Base-by-base conservation (phyloP, 805 yeast species). In the Candida sakaeoensis region DNA sequence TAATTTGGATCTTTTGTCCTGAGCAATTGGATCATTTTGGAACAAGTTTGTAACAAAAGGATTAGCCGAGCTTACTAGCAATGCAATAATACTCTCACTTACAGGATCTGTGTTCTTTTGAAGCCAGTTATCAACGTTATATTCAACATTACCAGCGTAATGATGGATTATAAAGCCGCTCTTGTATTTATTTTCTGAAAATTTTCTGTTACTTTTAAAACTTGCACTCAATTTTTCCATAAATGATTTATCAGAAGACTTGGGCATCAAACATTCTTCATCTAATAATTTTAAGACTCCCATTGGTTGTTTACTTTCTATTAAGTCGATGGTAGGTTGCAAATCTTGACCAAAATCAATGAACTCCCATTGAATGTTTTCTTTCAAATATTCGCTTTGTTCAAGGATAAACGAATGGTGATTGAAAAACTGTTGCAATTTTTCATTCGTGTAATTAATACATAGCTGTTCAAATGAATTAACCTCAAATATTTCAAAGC, bases 61-160 rank as follows among this genome's bases (percentile, higher is more conserved):
- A 46, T 82, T 80, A 0, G 61, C 48, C 0, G 96, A 87, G 4
- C 60, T 54, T 0, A 80, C 63, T 26, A 91, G 60, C 25, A 89
- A 64, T 27, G 70, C 75, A 33, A 84, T 65, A 8, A 91, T 70
- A 41, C 80, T 77, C 36, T 87, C 95, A 51, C 82, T 86, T 27
- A 93, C 70, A 0, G 98, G 99, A 57, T 93, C 99, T 49, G 85
- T 86, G 58, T 93, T 93, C 63, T 93, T 93, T 46, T 87, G 87
- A 18, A 93, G 65, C 99, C 99, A 93, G 23, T 90, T 91, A 14
- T 84, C 90, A 16, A 88, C 83, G 24, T 85, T 77, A 60, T 93
- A 93, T 53, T 90, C 96, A n/a, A 93, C 99, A 42, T 80, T 81
- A 8, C 96, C 97, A 17, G 99, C 99, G 63, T 93, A 93, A 63